Percentiles rank a stretch among this genome's conserved stretches.
Conservation (phyloP, 805 yeast species). For the Nematodospora valgi region DNA sequence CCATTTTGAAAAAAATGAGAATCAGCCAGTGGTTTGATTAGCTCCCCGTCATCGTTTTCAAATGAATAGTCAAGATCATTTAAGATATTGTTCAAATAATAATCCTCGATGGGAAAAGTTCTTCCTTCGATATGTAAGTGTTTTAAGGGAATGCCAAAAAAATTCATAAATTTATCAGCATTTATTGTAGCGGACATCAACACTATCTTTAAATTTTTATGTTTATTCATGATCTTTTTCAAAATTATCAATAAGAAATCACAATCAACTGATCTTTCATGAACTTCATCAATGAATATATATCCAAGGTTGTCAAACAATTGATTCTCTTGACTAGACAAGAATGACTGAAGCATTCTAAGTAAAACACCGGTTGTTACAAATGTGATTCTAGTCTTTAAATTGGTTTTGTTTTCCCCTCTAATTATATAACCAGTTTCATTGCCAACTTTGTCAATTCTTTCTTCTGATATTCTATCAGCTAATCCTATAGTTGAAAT, state of each 20-base stretch:
- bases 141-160: constrained; percentile 52
- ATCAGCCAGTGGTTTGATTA: constrained; percentile 56
- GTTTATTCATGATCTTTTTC: constrained; percentile 53
- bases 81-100: constrained; percentile 66
- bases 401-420: constrained; percentile 73
- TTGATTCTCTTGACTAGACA: constrained; percentile 20
- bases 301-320: constrained; percentile 59
- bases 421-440: constrained; percentile 89
- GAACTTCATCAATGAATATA: constrained; percentile 92
- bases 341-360: constrained; percentile 68
- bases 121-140: constrained; percentile 88
- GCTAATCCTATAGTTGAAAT: constrained; percentile 94
- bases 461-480: constrained; percentile 84
- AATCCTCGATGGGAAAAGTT: constrained; percentile 85
- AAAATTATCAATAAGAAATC: constrained; percentile 79
- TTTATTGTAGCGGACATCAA: constrained; percentile 96
- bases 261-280: constrained; percentile 88
- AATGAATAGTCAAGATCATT: constrained; percentile 55
- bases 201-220: constrained; percentile 59
- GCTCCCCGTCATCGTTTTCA: constrained; percentile 35
- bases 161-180: constrained; percentile 59
- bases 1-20: constrained; percentile 65
- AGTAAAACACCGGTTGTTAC: constrained; percentile 91
- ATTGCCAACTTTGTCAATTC: constrained; percentile 58
- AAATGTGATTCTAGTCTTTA: constrained; percentile 70